A percentile compares a stretch with the other conserved stretches of the same genome.
These are phyloP conservation scores for Phascolomyces articulosus DNA, from an alignment of 371 early-diverging fungal species.

Conservation along the genomic window DNA sequence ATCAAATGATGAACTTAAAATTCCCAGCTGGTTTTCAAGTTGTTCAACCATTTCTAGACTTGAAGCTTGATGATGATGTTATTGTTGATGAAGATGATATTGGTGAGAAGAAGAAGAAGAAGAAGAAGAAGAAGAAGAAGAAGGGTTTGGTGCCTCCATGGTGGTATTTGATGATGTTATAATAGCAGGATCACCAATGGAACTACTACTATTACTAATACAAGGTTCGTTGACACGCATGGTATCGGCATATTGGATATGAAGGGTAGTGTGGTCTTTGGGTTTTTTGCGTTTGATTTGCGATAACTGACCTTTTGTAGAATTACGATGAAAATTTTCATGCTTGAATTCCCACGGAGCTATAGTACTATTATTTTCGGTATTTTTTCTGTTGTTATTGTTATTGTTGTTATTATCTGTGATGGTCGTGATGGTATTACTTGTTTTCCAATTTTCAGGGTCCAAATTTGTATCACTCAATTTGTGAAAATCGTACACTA, in stretches of 20 bases:
- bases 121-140: background rate
- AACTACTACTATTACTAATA: background rate
- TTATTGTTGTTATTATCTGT: background rate
- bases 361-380: background rate
- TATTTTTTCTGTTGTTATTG: background rate
- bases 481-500: slow-evolving; percentile 17
- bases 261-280: background rate
- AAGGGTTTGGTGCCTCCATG: no score
- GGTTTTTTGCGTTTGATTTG: background rate
- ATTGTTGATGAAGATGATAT: background rate
- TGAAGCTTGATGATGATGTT: background rate
- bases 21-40: background rate
- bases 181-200: no score
- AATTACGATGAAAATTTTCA: slow-evolving; percentile 1
- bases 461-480: background rate
- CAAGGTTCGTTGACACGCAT: background rate
- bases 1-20: background rate
- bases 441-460: background rate
- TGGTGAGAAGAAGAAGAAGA: background rate
- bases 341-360: slow-evolving; percentile 4
- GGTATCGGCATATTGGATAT: background rate
- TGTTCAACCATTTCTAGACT: background rate
- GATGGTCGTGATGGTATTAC: background rate
- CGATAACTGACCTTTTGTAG: background rate
- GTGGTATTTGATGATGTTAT: no score